Evolutionary conservation across 495 filamentous ascomycete species (phyloP), one percentile per base, ranked within the genome.

Genomic region (Talaromyces liani): DNA sequence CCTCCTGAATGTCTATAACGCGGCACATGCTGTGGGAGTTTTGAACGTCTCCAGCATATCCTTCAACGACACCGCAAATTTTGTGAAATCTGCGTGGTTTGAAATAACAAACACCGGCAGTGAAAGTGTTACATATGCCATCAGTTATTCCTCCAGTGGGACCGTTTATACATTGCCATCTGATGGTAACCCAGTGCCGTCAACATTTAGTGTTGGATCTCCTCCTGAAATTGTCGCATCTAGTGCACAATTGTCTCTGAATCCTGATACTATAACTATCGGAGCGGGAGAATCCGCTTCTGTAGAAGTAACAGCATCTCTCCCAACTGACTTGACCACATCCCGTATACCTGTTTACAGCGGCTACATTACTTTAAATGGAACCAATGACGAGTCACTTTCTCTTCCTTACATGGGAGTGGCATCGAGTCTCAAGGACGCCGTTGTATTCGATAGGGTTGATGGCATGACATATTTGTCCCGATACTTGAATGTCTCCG

Each of bases 1-100:
- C 14, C 72, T 86, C 22, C 71, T 86, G 34, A 79, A 86, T 65
- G 84, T 82, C 8, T 82, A 79, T 66, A 79, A 85, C 36, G 80
- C 80, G 24, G 80, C 84, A n/a, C 77, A 81, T 64, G 72, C 80
- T 12, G 82, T 77, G 6, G 84, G 81, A 4, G 71, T 80, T 14
- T 71, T 85, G 57, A 79, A 76, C 67, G 75, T 79, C 14, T 82
- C 80, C 27, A 83, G 76, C 66, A 73, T 85, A 39, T 77, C 81
- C 20, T 84, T 86, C 71, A 85, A 85, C 68, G 84, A 87, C 67
- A 85, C 82, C 6, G 75, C 80, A 58, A 61, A 83, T 70, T 34
- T 58, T 31, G 75, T 85, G 54, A 67, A 72, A n/a, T 66, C 72
- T 3, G 75, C 72, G 12, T 71, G 79, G 58, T 71, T 87, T 65